phyloP scores from a whole-genome alignment of 2,329 filamentous ascomycete species.

The Verticillium isaacii region DNA sequence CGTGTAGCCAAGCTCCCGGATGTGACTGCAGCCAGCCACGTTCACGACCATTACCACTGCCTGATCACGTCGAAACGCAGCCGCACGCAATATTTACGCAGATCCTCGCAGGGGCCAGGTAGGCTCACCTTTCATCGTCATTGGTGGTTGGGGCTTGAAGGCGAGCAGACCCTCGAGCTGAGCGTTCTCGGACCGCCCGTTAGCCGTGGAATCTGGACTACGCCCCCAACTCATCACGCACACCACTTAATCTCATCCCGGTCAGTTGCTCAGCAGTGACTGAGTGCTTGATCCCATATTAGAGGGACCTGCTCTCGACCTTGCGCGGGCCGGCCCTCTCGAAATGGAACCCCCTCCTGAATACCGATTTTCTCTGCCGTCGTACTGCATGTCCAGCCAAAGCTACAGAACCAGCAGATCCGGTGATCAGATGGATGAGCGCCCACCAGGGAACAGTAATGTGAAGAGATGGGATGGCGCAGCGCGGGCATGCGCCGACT shows the following conservation, averaged over 20 bases:
- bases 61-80: neutral
- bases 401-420: neutral
- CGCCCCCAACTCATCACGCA: neutral
- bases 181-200: neutral
- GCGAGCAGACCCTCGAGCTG: neutral
- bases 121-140: neutral
- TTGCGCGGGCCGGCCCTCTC: neutral
- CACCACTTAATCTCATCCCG: neutral
- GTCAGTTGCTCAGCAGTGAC: neutral
- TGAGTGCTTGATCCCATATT: neutral
- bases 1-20: neutral
- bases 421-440: conserved; percentile 17
- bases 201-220: neutral
- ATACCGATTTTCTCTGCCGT: neutral
- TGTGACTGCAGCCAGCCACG: neutral
- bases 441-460: conserved; percentile 16
- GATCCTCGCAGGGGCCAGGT: neutral
- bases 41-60: neutral
- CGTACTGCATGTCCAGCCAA: neutral
- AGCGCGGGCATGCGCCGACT: conserved; percentile 34
- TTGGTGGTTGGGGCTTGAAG: neutral
- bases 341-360: neutral
- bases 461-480: conserved; percentile 49
- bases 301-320: neutral
- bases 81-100: neutral